A percentile compares a stretch with the other conserved stretches of the same genome.
Evolutionary conservation across 2,329 filamentous ascomycete genomes (phyloP).

Genomic region (Monilinia laxa): DNA sequence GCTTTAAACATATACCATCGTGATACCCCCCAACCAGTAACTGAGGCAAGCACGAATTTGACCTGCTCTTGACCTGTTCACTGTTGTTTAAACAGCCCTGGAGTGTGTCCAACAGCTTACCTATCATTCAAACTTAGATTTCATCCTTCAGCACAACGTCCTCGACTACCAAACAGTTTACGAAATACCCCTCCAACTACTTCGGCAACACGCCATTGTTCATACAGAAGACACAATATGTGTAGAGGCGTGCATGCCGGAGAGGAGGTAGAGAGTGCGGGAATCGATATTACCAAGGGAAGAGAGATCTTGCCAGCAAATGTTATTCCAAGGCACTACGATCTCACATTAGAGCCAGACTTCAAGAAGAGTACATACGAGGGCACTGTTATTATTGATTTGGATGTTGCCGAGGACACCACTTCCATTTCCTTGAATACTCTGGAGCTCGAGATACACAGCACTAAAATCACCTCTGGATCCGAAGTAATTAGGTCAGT

Average conservation of each 20-base stretch:
- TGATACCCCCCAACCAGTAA: slow-evolving; percentile 11
- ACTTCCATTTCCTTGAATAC: slow-evolving; percentile 85
- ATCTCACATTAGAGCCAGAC: slow-evolving; percentile 87
- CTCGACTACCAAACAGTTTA: slow-evolving; percentile 29
- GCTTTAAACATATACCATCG: slow-evolving; percentile 1
- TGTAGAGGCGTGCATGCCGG: slow-evolving; percentile 59
- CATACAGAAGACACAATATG: slow-evolving; percentile 71
- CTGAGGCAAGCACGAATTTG: slow-evolving; percentile 8
- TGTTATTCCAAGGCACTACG: slow-evolving; percentile 88
- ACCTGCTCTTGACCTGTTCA: background rate
- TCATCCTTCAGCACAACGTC: slow-evolving; percentile 29
- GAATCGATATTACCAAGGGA: slow-evolving; percentile 60
- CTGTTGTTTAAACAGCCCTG: background rate
- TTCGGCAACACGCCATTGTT: slow-evolving; percentile 60
- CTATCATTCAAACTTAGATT: slow-evolving; percentile 28
- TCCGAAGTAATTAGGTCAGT: slow-evolving; percentile 52
- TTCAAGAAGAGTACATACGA: slow-evolving; percentile 85
- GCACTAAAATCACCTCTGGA: slow-evolving; percentile 64
- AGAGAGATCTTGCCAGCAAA: slow-evolving; percentile 89
- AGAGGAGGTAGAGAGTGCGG: slow-evolving; percentile 53
- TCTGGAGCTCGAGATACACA: slow-evolving; percentile 79
- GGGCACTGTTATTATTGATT: slow-evolving; percentile 79
- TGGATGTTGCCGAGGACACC: slow-evolving; percentile 82
- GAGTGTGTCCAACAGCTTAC: slow-evolving; percentile 12
- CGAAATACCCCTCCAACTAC: slow-evolving; percentile 30